These are phyloP conservation scores for Salvia hispanica DNA, from an alignment of 257 asterid genomes.

Conservation along the genomic window DNA sequence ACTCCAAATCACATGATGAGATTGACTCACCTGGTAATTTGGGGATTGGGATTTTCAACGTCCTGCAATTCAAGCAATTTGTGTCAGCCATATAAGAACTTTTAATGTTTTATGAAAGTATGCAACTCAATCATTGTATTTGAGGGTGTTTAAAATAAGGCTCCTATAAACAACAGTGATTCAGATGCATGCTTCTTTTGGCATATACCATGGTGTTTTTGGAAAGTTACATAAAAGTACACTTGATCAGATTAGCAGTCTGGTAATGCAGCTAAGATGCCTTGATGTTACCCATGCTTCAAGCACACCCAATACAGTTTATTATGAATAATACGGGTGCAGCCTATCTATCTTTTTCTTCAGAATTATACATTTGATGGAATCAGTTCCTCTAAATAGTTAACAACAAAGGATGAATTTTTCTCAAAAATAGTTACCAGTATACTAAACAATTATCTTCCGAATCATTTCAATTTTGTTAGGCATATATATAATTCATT, in stretches of 20 bases:
- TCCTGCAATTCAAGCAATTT: constrained; percentile 70
- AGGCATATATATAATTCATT: too few species aligned
- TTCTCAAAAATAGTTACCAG: too few species aligned
- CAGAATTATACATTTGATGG: constrained; percentile 14
- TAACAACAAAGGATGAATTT: too few species aligned
- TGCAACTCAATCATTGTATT: background rate
- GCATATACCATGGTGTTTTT: too few species aligned
- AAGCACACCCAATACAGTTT: background rate
- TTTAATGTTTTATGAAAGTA: constrained; percentile 20
- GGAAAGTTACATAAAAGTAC: too few species aligned
- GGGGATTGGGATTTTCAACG: constrained; percentile 51
- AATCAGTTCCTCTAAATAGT: constrained; percentile 7
- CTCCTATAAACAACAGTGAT: background rate
- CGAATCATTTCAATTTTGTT: too few species aligned
- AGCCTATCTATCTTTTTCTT: background rate
- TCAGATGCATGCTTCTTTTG: too few species aligned
- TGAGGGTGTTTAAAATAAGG: constrained; percentile 1
- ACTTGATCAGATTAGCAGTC: too few species aligned
- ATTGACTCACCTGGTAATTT: constrained; percentile 57
- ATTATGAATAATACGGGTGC: background rate
- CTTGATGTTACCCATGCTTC: background rate
- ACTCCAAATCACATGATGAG: constrained; percentile 19
- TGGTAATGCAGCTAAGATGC: background rate
- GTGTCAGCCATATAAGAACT: constrained; percentile 27
- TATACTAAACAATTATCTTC: too few species aligned